phyloP scores from a whole-genome alignment of 2,329 filamentous ascomycete species.

The Calonectria fujianensis region DNA sequence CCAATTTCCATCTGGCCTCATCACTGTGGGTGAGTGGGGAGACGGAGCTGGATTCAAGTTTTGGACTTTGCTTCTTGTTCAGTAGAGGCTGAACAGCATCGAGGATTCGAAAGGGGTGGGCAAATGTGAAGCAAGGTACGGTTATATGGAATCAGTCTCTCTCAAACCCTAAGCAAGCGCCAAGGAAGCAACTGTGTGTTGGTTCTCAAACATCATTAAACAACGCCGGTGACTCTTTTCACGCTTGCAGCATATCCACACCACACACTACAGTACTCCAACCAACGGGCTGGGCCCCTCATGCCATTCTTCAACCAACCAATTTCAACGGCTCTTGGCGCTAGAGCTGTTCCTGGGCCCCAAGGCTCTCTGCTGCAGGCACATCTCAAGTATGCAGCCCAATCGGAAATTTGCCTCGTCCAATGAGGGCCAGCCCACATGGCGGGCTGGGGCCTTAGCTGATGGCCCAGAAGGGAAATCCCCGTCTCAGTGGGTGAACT shows the following conservation, averaged over 20 bases:
- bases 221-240: slow-evolving; percentile 11
- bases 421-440: slow-evolving; percentile 31
- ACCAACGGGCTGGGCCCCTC: slow-evolving; percentile 39
- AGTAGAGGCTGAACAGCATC: not conserved
- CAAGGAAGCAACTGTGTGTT: not conserved
- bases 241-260: slow-evolving; percentile 20
- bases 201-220: not conserved
- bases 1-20: not conserved
- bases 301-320: slow-evolving; percentile 39
- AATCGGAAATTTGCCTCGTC: slow-evolving; percentile 49
- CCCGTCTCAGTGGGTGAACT: slow-evolving; percentile 42
- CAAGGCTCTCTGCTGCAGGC: slow-evolving; percentile 25
- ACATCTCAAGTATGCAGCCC: not conserved
- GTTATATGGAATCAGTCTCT: not conserved
- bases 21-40: not conserved
- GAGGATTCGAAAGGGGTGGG: too few species aligned
- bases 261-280: slow-evolving; percentile 36
- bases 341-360: slow-evolving; percentile 59
- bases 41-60: not conserved
- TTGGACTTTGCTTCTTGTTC: not conserved
- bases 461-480: slow-evolving; percentile 50
- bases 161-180: not conserved
- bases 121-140: too few species aligned
- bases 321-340: slow-evolving; percentile 40
- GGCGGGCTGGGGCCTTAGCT: slow-evolving; percentile 6